Percentiles rank a stretch among this genome's conserved stretches.
Conservation (phyloP, 140 eudicot genomes). For the Erigeron philadelphicus region DNA sequence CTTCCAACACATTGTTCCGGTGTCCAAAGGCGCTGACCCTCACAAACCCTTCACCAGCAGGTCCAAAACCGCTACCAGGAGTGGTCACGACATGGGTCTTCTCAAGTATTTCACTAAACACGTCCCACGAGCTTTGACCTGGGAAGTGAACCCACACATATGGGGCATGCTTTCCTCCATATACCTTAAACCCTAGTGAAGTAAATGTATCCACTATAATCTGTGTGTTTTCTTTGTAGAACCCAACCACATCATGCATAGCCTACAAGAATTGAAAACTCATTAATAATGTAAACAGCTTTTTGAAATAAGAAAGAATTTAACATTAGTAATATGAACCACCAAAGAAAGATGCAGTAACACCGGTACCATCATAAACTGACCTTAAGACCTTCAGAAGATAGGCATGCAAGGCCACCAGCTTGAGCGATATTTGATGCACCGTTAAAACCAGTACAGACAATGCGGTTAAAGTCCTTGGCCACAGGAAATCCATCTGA, state of each 20-base stretch:
- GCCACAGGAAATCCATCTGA: slow-evolving; percentile 84
- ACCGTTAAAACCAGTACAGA: slow-evolving; percentile 89
- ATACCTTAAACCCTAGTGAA: slow-evolving; percentile 71
- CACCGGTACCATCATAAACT: slow-evolving; percentile 14
- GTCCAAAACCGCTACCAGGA: slow-evolving; percentile 90
- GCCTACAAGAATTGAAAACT: slow-evolving; percentile 47
- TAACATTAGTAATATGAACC: background rate
- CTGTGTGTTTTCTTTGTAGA: slow-evolving; percentile 77
- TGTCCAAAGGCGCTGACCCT: slow-evolving; percentile 84
- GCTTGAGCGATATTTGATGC: slow-evolving; percentile 94
- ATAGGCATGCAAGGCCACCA: slow-evolving; percentile 87
- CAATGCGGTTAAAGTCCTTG: slow-evolving; percentile 78
- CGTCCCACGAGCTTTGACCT: slow-evolving; percentile 74
- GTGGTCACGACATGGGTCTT: slow-evolving; percentile 83
- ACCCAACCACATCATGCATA: slow-evolving; percentile 62
- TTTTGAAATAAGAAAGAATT: too few relatives aligned
- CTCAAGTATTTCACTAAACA: slow-evolving; percentile 84
- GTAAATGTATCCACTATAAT: slow-evolving; percentile 73
- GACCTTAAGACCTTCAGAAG: slow-evolving; percentile 78
- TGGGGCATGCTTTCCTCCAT: slow-evolving; percentile 82
- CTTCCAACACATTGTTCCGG: slow-evolving; percentile 68
- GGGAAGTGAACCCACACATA: slow-evolving; percentile 72
- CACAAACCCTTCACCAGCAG: slow-evolving; percentile 81
- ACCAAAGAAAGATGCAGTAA: background rate
- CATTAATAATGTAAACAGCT: background rate